These are phyloP conservation scores for Psilocybe mexicana DNA, from an alignment of 1,284 basidiomycete species.

Conservation along the genomic window DNA sequence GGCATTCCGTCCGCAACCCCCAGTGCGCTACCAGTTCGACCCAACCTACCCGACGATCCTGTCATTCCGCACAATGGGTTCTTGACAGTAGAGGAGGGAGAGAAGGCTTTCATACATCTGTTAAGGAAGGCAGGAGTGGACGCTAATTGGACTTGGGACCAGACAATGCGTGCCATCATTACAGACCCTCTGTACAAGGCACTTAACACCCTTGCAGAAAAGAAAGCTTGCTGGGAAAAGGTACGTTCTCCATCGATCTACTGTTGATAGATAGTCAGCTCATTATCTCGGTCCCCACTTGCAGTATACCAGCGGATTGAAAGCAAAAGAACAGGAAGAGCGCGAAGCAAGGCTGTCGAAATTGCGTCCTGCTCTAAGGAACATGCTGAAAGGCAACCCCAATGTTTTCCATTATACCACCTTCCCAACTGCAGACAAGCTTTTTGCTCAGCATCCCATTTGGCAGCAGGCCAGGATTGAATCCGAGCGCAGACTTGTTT, in stretches of 20 bases:
- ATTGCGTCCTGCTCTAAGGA: conserved; percentile 79
- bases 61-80: conserved; percentile 89
- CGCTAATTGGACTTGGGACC: conserved; percentile 96
- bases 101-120: conserved; percentile 91
- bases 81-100: conserved; percentile 82
- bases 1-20: conserved; percentile 57
- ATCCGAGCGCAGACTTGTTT: conserved; percentile 80
- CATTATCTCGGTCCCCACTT: conserved; percentile 9
- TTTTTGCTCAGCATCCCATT: conserved; percentile 81
- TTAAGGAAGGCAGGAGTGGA: conserved; percentile 88
- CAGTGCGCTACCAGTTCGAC: conserved; percentile 67
- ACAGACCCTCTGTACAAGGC: conserved; percentile 98
- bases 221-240: conserved; percentile 92
- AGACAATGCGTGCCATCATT: conserved; percentile 96
- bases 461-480: conserved; percentile 87
- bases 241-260: conserved; percentile 39
- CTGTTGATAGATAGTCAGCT: conserved; percentile 4
- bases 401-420: conserved; percentile 89
- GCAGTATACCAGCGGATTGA: conserved; percentile 77
- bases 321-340: conserved; percentile 75
- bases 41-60: conserved; percentile 81
- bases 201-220: conserved; percentile 90
- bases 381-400: conserved; percentile 82
- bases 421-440: conserved; percentile 81
- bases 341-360: conserved; percentile 79